Evolutionary conservation across 176 grass and related monocot genomes (phyloP).

Genomic region (Pharus latifolius): DNA sequence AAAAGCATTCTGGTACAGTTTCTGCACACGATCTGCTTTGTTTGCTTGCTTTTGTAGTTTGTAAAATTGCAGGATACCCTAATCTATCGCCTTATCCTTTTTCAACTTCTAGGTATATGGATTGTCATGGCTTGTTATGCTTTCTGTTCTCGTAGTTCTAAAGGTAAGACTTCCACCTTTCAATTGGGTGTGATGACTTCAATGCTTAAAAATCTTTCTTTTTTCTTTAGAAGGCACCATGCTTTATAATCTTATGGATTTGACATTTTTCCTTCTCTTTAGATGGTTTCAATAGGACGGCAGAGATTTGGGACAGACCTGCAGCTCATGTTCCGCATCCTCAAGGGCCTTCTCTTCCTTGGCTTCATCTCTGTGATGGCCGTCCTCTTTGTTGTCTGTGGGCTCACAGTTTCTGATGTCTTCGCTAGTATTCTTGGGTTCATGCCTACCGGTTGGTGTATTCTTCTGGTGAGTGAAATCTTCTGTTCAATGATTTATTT

Average conservation of each 20-base stretch:
- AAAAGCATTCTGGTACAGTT: conserved; percentile 66
- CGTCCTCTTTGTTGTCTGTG: conserved; percentile 56
- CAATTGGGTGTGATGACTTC: not conserved
- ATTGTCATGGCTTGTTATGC: conserved; percentile 93
- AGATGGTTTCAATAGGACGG: conserved; percentile 87
- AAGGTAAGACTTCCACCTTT: conserved; percentile 47
- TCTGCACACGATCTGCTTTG: not conserved
- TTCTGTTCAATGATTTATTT: not conserved
- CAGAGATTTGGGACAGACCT: conserved; percentile 55
- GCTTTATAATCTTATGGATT: not conserved
- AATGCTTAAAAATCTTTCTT: not conserved
- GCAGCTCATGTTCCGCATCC: conserved; percentile 92
- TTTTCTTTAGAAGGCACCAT: not conserved
- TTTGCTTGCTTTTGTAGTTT: conserved; percentile 11
- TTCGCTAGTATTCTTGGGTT: conserved; percentile 70
- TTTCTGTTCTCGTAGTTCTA: conserved; percentile 67
- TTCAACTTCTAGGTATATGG: conserved; percentile 63
- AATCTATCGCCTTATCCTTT: conserved; percentile 3
- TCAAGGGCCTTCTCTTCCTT: conserved; percentile 88
- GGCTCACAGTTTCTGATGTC: conserved; percentile 65
- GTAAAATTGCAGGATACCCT: not conserved
- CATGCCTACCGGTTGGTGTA: conserved; percentile 84
- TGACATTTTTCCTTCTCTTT: conserved; percentile 10
- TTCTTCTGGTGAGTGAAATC: conserved; percentile 77
- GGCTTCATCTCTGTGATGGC: conserved; percentile 77